Conservation (phyloP, 352 stramenopile species). For the Globisporangium takayamanum region DNA sequence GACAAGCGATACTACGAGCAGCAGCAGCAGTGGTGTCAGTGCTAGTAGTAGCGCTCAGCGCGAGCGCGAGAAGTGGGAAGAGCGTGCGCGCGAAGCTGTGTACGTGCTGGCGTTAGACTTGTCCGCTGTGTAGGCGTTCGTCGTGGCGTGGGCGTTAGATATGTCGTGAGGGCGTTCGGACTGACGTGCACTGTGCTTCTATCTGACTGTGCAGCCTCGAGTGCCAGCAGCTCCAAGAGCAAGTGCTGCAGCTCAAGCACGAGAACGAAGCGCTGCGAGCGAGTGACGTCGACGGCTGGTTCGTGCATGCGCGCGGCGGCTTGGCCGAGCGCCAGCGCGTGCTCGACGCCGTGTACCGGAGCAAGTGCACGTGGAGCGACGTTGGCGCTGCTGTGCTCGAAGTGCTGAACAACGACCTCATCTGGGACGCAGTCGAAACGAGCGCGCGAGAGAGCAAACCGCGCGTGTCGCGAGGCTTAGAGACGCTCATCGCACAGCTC, state of each 20-base stretch:
- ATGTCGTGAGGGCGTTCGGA: no score
- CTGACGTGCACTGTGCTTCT: not conserved
- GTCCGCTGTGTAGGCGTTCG: not conserved
- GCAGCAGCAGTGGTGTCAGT: not conserved
- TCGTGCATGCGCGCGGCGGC: constrained; percentile 29
- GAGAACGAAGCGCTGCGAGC: constrained; percentile 26
- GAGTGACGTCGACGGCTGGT: constrained; percentile 34
- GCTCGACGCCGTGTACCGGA: constrained; percentile 43
- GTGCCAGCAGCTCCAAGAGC: constrained; percentile 43
- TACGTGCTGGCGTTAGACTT: constrained; percentile 8
- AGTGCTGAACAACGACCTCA: constrained; percentile 55
- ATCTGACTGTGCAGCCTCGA: constrained; percentile 17
- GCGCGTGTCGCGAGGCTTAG: constrained; percentile 32
- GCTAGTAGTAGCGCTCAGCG: constrained; percentile 19
- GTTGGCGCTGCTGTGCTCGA: constrained; percentile 47
- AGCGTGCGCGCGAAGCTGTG: constrained; percentile 42
- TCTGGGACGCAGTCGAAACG: constrained; percentile 50
- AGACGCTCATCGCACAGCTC: constrained; percentile 35
- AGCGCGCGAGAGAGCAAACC: constrained; percentile 33
- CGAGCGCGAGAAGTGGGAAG: constrained; percentile 67
- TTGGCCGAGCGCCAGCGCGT: constrained; percentile 45
- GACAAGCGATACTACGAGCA: not conserved
- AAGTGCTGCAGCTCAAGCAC: constrained; percentile 35
- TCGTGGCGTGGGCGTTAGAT: not conserved
- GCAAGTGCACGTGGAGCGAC: constrained; percentile 47